phyloP scores from a whole-genome alignment of 768 basidiomycete species.

The Hydnum rufescens region DNA sequence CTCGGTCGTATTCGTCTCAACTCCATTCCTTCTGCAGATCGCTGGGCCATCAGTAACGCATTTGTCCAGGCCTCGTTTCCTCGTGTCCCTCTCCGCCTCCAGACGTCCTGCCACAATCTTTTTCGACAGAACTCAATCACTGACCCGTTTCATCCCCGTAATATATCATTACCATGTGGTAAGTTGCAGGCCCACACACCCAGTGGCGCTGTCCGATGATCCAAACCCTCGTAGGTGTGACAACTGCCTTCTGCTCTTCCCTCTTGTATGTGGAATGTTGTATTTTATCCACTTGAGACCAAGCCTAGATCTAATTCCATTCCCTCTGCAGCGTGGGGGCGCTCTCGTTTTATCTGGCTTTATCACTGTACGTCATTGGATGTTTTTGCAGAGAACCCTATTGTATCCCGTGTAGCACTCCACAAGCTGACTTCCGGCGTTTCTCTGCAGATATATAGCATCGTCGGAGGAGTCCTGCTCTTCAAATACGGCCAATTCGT shows the following conservation, averaged over 20 bases:
- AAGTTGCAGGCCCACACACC: no score
- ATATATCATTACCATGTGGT: no score
- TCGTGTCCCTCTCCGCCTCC: no score
- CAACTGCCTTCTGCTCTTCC: constrained; percentile 55
- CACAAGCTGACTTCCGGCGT: neutral
- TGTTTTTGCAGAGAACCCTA: constrained; percentile 3
- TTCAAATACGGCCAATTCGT: constrained; percentile 40
- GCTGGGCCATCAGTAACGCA: no score
- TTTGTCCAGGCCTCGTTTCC: no score
- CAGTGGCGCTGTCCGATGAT: no score
- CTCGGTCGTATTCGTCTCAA: no score
- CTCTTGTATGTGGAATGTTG: constrained; percentile 43
- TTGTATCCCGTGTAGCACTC: constrained; percentile 1
- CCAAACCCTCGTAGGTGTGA: no score
- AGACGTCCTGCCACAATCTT: no score
- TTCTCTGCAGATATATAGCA: constrained; percentile 34
- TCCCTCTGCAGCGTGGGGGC: constrained; percentile 30
- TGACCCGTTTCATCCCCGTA: no score
- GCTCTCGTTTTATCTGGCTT: constrained; percentile 50
- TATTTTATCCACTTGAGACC: constrained; percentile 2
- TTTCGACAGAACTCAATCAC: no score
- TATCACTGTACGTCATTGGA: constrained; percentile 30
- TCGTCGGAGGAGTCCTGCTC: constrained; percentile 44
- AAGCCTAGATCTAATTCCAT: neutral
- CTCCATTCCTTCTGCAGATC: no score